Percentiles rank a stretch among this genome's conserved stretches.
Evolutionary conservation across 1,139 yeast genomes (phyloP).

Genomic region (Scheffersomyces parashehatae): DNA sequence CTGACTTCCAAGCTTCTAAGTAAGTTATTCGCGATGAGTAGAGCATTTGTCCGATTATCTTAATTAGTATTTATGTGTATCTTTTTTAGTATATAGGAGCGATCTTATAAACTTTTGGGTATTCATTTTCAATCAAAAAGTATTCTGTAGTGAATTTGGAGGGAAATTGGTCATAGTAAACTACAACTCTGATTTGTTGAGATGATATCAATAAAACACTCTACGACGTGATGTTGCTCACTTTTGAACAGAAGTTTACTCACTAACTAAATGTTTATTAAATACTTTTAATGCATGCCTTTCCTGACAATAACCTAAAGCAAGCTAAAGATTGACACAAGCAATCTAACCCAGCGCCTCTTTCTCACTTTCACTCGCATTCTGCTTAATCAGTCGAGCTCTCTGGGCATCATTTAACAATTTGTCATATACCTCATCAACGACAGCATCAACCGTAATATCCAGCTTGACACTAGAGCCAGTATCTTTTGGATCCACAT

Average conservation of each 20-base stretch:
- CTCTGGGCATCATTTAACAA: conserved; percentile 65
- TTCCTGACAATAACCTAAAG: too few species aligned
- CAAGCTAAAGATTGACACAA: too few species aligned
- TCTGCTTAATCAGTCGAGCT: conserved; percentile 52
- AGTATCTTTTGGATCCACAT: conserved; percentile 13
- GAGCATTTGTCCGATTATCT: neutral
- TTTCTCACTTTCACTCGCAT: neutral
- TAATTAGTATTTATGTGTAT: neutral
- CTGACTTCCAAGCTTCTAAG: conserved; percentile 67
- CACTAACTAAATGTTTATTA: too few species aligned
- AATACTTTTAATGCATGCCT: too few species aligned
- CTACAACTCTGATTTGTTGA: too few species aligned
- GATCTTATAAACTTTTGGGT: neutral
- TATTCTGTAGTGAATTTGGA: too few species aligned
- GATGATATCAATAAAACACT: too few species aligned
- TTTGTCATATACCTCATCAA: conserved; percentile 72
- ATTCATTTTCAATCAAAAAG: neutral
- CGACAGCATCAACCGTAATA: conserved; percentile 35
- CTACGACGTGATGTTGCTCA: too few species aligned
- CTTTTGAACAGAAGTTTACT: too few species aligned
- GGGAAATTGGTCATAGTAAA: too few species aligned
- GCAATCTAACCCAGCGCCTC: too few species aligned
- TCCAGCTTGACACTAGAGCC: conserved; percentile 4
- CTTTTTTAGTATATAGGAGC: neutral
- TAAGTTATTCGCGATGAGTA: conserved; percentile 23